These are phyloP conservation scores for Bauhinia variegata DNA, from an alignment of 306 rosid genomes.

Conservation along the genomic window DNA sequence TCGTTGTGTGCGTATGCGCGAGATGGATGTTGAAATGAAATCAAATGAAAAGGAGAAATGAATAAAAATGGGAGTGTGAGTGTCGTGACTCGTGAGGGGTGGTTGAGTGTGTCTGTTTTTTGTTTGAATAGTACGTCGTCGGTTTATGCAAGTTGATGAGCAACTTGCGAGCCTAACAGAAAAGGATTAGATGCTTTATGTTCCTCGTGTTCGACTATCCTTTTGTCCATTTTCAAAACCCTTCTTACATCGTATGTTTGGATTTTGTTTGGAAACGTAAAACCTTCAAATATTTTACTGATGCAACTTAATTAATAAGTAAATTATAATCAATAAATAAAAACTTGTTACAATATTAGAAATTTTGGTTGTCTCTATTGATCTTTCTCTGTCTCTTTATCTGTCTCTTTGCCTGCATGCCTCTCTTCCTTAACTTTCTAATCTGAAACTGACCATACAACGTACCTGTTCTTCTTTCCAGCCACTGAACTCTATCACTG, in stretches of 20 bases:
- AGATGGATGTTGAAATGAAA: too few species aligned
- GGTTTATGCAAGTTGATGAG: slow-evolving; percentile 62
- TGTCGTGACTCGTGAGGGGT: too few species aligned
- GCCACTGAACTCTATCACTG: too few species aligned
- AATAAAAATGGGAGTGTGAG: too few species aligned
- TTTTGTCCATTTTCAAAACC: slow-evolving; percentile 34
- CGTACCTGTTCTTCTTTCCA: background rate
- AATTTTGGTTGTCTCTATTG: too few species aligned
- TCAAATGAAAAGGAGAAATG: too few species aligned
- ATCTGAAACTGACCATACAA: background rate
- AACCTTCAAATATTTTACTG: too few species aligned
- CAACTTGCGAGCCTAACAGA: too few species aligned
- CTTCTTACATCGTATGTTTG: background rate
- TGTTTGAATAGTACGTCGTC: slow-evolving; percentile 42
- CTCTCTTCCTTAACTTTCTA: background rate
- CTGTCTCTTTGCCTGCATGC: background rate
- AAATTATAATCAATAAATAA: too few species aligned
- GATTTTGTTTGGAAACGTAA: background rate
- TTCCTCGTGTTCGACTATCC: slow-evolving; percentile 50
- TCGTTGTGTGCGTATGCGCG: background rate
- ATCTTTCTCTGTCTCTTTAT: background rate
- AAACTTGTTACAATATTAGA: too few species aligned
- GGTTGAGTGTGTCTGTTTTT: slow-evolving; percentile 1
- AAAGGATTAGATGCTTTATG: slow-evolving; percentile 53
- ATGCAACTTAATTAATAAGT: too few species aligned